phyloP scores from a whole-genome alignment of 345 rosid species.

The Eucalyptus curtisii region DNA sequence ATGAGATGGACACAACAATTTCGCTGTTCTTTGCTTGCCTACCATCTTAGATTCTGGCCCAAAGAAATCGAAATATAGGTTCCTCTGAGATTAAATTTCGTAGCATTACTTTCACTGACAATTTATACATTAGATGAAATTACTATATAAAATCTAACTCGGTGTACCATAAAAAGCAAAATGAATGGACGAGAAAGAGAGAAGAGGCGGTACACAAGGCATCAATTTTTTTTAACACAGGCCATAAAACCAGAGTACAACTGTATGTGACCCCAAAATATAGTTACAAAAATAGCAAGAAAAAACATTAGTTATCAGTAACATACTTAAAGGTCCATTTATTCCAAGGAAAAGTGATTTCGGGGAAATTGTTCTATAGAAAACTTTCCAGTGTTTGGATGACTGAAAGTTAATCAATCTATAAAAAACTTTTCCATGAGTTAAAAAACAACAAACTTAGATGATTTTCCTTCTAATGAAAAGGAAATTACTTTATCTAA shows the following conservation, averaged over 20 bases:
- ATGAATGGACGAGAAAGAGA: neutral
- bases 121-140: neutral
- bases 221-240: too few species aligned
- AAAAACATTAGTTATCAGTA: too few species aligned
- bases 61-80: neutral
- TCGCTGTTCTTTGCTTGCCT: neutral
- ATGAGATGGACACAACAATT: neutral
- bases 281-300: too few species aligned
- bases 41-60: neutral
- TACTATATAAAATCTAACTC: neutral
- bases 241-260: too few species aligned
- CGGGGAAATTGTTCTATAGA: too few species aligned
- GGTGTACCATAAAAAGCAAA: neutral
- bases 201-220: neutral
- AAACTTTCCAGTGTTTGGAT: neutral
- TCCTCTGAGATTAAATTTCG: neutral
- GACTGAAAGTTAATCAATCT: neutral
- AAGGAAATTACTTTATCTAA: neutral
- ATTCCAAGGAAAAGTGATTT: neutral
- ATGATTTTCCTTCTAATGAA: neutral
- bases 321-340: neutral
- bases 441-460: neutral
- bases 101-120: neutral
- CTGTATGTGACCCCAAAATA: too few species aligned
- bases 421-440: too few species aligned